Base-by-base conservation (phyloP, 768 basidiomycete genomes). In the Gyrodon lividus region DNA sequence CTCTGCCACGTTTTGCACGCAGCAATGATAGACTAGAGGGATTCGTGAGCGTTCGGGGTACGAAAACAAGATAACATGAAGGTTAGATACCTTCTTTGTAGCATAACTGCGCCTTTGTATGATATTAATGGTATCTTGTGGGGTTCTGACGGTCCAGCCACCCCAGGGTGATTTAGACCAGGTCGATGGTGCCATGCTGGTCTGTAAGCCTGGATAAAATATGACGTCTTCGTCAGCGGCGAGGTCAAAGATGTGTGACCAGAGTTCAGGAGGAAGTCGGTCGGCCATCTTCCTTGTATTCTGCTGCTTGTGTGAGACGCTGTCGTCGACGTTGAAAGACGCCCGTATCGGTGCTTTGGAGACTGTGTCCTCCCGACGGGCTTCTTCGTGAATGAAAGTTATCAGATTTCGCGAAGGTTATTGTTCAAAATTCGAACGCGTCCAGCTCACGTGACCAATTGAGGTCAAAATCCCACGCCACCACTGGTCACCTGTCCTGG, bases 221-320 rank as follows among this genome's bases (percentile, higher is more conserved):
- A 89, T 75, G n/a, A 79, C 71, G 56, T 86, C 83, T 59, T 89
- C 86, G 46, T 86, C 83, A 5, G 83, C 78, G 1, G 87, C 85
- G 22, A 86, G 73, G 59, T 84, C 78, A 60, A 90, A 89, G 6
- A 90, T 86, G 41, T 80, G 73, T 1, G 77, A 75, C 80, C 82
- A 84, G 2, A 91, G 72, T 71, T 91, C 88, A 7, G 79, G 77
- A 3, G 88, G 88, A 2, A 90, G 74, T 40, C 77, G 65, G 0
- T 67, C 52, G 0, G 64, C 64, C 67, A 68, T 67, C 9, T 31
- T 7, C 38, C 16, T 13, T 28, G 47, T 57, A 43, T 34, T 13
- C 19, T 0, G 17, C 39, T 10, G 37, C 16, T 30, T 33, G 23
- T 4, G 20, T 22, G 3, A 17, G 14, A 7, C 20, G 33, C n/a